Percentiles rank a stretch among this genome's conserved stretches.
Conservation (phyloP, 768 basidiomycete species). For the Naganishia onofrii region DNA sequence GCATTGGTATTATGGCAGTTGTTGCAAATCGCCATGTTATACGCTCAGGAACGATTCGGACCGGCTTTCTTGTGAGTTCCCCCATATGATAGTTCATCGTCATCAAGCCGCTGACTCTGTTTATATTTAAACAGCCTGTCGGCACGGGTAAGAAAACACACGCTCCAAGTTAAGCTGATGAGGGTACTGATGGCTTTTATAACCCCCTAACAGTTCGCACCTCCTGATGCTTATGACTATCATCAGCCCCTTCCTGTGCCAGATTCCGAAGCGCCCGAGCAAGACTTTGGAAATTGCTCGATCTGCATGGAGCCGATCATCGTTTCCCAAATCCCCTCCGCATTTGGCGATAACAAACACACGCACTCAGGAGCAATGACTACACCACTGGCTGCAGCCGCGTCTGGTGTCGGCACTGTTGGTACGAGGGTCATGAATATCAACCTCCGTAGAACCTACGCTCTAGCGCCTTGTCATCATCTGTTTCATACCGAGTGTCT, state of each 20-base stretch:
- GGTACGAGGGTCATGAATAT: slow-evolving; percentile 43
- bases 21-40: slow-evolving; percentile 63
- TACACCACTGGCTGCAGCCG: slow-evolving; percentile 46
- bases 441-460: slow-evolving; percentile 64
- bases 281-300: slow-evolving; percentile 78
- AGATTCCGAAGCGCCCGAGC: slow-evolving; percentile 72
- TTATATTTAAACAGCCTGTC: slow-evolving; percentile 57
- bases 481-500: slow-evolving; percentile 86
- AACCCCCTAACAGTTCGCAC: slow-evolving; percentile 58
- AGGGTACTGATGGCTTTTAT: not conserved
- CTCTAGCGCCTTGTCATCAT: slow-evolving; percentile 84
- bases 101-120: not conserved
- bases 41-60: slow-evolving; percentile 72
- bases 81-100: no score
- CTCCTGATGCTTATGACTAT: slow-evolving; percentile 71
- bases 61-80: slow-evolving; percentile 72
- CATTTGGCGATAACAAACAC: slow-evolving; percentile 35
- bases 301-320: slow-evolving; percentile 90
- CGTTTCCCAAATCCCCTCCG: slow-evolving; percentile 54
- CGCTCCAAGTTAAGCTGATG: not conserved
- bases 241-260: slow-evolving; percentile 72
- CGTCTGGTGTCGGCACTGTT: slow-evolving; percentile 23
- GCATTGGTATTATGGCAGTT: slow-evolving; percentile 62
- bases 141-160: slow-evolving; percentile 57
- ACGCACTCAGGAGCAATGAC: slow-evolving; percentile 46